phyloP scores from a whole-genome alignment of 345 rosid species.

The Garcia nutans region DNA sequence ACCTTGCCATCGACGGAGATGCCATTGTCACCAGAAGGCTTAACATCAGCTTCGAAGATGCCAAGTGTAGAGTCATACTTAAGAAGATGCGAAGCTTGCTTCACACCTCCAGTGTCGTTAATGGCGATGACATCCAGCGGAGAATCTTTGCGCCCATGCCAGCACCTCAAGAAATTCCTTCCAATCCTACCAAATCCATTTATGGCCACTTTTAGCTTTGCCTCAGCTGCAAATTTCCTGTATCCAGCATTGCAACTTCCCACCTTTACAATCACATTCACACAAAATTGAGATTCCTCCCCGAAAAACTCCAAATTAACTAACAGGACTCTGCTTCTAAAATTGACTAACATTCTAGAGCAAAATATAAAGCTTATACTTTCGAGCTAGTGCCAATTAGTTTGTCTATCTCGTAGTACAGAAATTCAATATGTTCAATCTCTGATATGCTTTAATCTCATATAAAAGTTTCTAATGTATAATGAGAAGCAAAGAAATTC shows the following conservation, averaged over 20 bases:
- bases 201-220: slow-evolving; percentile 87
- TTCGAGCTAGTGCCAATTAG: no score
- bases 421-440: no score
- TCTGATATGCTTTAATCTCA: no score
- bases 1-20: slow-evolving; percentile 98
- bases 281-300: no score
- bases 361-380: no score
- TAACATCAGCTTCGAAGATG: slow-evolving; percentile 87
- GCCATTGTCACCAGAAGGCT: slow-evolving; percentile 70
- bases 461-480: no score
- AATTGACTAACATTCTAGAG: not conserved
- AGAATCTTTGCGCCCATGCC: slow-evolving; percentile 94
- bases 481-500: not conserved
- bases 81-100: slow-evolving; percentile 96
- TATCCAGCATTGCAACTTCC: slow-evolving; percentile 61
- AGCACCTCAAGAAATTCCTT: slow-evolving; percentile 94
- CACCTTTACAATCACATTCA: slow-evolving; percentile 28
- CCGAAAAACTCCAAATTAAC: no score
- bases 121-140: slow-evolving; percentile 87
- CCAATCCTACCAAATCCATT: slow-evolving; percentile 94
- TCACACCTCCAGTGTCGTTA: slow-evolving; percentile 91
- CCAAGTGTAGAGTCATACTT: slow-evolving; percentile 97
- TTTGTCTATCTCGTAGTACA: no score
- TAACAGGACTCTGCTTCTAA: not conserved
- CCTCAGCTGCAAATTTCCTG: slow-evolving; percentile 69